Percentiles rank a stretch among this genome's conserved stretches.
These are phyloP conservation scores for Hypoxylon trugodes DNA, from an alignment of 495 filamentous ascomycete species.

Conservation along the genomic window DNA sequence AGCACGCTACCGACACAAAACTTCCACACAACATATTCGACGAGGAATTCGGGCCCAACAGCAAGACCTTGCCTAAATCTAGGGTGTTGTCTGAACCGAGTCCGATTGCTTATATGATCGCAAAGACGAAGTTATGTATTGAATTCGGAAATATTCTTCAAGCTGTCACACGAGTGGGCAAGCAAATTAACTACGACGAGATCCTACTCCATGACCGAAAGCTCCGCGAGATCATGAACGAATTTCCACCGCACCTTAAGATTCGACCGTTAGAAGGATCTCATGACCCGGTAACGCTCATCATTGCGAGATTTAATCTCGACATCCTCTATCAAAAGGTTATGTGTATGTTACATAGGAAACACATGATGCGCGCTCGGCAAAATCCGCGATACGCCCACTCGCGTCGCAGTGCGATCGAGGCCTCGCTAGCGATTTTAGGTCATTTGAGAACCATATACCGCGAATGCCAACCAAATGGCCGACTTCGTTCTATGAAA, in stretches of 20 bases:
- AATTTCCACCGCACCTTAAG: slow-evolving; percentile 74
- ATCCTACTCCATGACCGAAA: slow-evolving; percentile 77
- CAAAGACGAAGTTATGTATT: slow-evolving; percentile 72
- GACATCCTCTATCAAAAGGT: slow-evolving; percentile 86
- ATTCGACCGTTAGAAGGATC: slow-evolving; percentile 75
- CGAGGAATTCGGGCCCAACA: slow-evolving; percentile 87
- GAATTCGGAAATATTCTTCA: slow-evolving; percentile 63
- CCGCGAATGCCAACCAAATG: slow-evolving; percentile 75
- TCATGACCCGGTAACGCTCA: slow-evolving; percentile 75
- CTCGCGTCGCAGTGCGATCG: slow-evolving; percentile 82
- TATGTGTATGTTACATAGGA: slow-evolving; percentile 83
- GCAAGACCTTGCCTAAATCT: slow-evolving; percentile 76
- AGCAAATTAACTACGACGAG: slow-evolving; percentile 75
- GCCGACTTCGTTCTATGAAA: slow-evolving; percentile 73
- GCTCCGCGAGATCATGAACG: slow-evolving; percentile 71
- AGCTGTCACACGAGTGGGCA: slow-evolving; percentile 58
- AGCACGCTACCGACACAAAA: slow-evolving; percentile 83
- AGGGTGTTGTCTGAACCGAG: slow-evolving; percentile 81
- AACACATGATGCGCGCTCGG: slow-evolving; percentile 75
- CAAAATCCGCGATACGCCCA: slow-evolving; percentile 79
- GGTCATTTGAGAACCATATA: slow-evolving; percentile 79
- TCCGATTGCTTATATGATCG: slow-evolving; percentile 86
- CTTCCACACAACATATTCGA: slow-evolving; percentile 92
- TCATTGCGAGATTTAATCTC: slow-evolving; percentile 83
- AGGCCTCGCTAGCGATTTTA: slow-evolving; percentile 79